Evolutionary conservation across 2,329 filamentous ascomycete genomes (phyloP).

Genomic region (Pleurostoma richardsiae): DNA sequence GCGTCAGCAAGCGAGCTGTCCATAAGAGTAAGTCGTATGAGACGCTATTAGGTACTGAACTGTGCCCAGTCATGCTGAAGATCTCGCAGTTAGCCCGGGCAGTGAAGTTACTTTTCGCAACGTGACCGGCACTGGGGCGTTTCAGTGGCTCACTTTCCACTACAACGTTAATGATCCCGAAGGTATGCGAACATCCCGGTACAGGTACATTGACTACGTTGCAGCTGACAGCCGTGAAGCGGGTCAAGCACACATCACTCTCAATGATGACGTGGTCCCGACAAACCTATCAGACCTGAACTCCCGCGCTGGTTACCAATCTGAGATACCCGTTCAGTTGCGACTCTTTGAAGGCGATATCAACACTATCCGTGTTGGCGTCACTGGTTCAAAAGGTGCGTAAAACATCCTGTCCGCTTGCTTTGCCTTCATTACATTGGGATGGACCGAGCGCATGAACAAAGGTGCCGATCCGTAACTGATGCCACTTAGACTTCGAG

Average conservation of each 20-base stretch:
- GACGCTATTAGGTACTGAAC: not conserved
- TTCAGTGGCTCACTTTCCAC: conserved; percentile 30
- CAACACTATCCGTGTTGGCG: conserved; percentile 29
- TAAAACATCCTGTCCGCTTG: not conserved
- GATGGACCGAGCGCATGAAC: not conserved
- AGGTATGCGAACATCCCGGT: conserved; percentile 7
- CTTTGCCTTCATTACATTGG: not conserved
- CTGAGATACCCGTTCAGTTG: conserved; percentile 25
- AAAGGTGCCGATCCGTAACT: not conserved
- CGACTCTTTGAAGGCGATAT: conserved; percentile 18
- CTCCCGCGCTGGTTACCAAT: conserved; percentile 27
- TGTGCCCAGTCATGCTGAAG: not conserved
- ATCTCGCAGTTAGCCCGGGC: conserved; percentile 8
- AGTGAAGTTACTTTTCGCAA: conserved; percentile 27
- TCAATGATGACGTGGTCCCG: conserved; percentile 23
- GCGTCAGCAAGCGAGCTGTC: conserved; percentile 3
- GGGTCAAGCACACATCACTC: conserved; percentile 25
- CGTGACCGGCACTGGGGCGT: conserved; percentile 25
- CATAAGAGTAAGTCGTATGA: not conserved
- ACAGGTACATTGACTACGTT: no score
- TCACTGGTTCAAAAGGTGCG: conserved; percentile 20
- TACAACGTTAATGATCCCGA: conserved; percentile 23
- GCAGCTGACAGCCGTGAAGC: conserved; percentile 8
- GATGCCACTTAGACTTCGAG: conserved; percentile 10
- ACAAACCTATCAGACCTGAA: conserved; percentile 30